Percentiles rank a stretch among this genome's conserved stretches.
phyloP scores from a whole-genome alignment of 495 filamentous ascomycete genomes.

The Penicillium riverlandense region DNA sequence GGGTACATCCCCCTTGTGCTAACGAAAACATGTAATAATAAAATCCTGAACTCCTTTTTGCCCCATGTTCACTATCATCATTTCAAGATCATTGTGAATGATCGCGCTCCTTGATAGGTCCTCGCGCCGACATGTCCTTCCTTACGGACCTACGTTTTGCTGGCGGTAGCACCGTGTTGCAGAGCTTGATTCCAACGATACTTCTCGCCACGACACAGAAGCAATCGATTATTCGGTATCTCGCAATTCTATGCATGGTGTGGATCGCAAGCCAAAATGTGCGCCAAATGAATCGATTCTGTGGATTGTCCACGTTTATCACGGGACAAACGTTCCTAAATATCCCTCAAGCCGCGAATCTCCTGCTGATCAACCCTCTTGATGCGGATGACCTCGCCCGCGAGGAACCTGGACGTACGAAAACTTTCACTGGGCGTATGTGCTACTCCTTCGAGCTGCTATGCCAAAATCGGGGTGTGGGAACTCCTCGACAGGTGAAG shows the following conservation, averaged over 20 bases:
- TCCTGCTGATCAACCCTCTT: background rate
- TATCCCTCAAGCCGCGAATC: background rate
- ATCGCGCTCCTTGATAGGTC: too few species aligned
- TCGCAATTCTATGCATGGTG: slow-evolving; percentile 7
- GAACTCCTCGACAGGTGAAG: slow-evolving; percentile 15
- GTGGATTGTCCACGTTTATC: slow-evolving; percentile 5
- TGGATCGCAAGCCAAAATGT: slow-evolving; percentile 5
- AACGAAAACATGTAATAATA: too few species aligned
- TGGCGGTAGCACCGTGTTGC: too few species aligned
- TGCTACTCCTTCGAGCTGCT: slow-evolving; percentile 5
- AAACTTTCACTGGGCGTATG: background rate
- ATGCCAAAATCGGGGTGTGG: slow-evolving; percentile 12
- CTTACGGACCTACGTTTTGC: too few species aligned
- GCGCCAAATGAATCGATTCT: slow-evolving; percentile 5
- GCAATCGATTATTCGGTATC: slow-evolving; percentile 9
- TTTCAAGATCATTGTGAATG: too few species aligned
- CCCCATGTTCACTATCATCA: too few species aligned
- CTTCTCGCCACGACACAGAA: slow-evolving; percentile 10
- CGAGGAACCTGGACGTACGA: too few species aligned
- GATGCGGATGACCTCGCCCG: slow-evolving; percentile 1
- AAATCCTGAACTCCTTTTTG: too few species aligned
- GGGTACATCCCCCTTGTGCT: too few species aligned
- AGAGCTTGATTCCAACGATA: slow-evolving; percentile 2
- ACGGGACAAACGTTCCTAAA: background rate
- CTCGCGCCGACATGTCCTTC: too few species aligned